Evolutionary conservation across 140 eudicot genomes (phyloP).

Genomic region (Senecio squalidus): DNA sequence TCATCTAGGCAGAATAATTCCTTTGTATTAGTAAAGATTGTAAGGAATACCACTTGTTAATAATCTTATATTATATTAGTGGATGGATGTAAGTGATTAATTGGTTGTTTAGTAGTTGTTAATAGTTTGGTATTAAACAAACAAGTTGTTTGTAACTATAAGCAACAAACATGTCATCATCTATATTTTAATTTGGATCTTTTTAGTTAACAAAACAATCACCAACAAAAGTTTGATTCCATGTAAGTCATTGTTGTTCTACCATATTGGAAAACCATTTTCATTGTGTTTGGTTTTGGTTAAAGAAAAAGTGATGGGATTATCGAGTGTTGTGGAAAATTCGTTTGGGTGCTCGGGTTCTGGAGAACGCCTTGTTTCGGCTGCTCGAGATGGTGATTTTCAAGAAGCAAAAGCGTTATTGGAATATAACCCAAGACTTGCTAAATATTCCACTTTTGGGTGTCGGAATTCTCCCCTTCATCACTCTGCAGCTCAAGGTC

Average conservation of each 20-base stretch:
- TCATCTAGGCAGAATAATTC: too few species aligned
- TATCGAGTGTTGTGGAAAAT: constrained; percentile 73
- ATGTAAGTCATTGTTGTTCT: constrained; percentile 19
- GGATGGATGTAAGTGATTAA: too few species aligned
- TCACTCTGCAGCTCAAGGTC: constrained; percentile 97
- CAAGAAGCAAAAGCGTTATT: constrained; percentile 94
- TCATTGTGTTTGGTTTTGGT: neutral
- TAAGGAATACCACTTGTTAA: neutral
- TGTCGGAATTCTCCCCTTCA: constrained; percentile 91
- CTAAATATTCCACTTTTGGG: constrained; percentile 76
- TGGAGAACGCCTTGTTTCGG: constrained; percentile 92
- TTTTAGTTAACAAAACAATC: constrained; percentile 14
- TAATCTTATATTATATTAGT: constrained; percentile 13
- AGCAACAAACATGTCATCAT: constrained; percentile 9
- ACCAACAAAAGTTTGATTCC: constrained; percentile 14
- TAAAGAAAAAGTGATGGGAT: constrained; percentile 42
- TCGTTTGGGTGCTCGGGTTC: constrained; percentile 97
- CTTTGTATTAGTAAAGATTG: too few species aligned
- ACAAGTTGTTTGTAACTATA: constrained; percentile 19
- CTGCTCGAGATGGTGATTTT: constrained; percentile 97
- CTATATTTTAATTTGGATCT: constrained; percentile 2
- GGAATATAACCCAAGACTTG: constrained; percentile 84
- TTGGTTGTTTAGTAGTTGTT: constrained; percentile 32
- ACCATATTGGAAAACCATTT: constrained; percentile 19
- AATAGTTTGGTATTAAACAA: constrained; percentile 33